A percentile compares a stretch with the other conserved stretches of the same genome.
These are phyloP conservation scores for Aquilaria sinensis DNA, from an alignment of 345 rosid genomes.

Conservation along the genomic window DNA sequence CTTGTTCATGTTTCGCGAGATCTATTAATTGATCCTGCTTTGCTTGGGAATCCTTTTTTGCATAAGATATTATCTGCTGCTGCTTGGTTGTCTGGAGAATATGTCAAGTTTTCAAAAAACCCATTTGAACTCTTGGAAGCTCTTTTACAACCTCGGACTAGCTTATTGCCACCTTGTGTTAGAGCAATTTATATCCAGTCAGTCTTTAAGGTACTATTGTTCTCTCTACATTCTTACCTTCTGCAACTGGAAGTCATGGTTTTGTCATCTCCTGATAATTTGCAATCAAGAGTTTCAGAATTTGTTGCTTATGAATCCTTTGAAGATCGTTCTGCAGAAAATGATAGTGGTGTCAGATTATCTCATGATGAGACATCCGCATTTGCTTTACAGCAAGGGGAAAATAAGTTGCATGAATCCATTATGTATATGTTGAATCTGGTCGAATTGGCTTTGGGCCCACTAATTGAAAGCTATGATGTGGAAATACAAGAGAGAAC, in stretches of 20 bases:
- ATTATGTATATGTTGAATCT: conserved; percentile 42
- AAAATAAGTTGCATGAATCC: conserved; percentile 35
- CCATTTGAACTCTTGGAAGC: conserved; percentile 81
- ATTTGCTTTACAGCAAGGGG: conserved; percentile 22
- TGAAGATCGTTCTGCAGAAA: conserved; percentile 27
- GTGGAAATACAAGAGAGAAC: conserved; percentile 87
- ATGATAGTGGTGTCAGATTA: conserved; percentile 15
- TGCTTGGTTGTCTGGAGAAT: conserved; percentile 94
- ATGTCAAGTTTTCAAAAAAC: conserved; percentile 56
- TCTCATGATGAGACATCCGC: conserved; percentile 18
- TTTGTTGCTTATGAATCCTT: conserved; percentile 21
- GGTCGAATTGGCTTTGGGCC: conserved; percentile 47
- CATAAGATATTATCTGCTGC: conserved; percentile 79
- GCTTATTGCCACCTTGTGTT: conserved; percentile 59
- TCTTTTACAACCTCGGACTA: conserved; percentile 78
- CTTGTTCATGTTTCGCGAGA: conserved; percentile 68
- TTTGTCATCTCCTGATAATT: conserved; percentile 15
- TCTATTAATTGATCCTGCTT: conserved; percentile 91
- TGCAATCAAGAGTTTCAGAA: conserved; percentile 20
- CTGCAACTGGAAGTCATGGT: conserved; percentile 20
- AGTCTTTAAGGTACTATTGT: conserved; percentile 58
- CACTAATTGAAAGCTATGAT: conserved; percentile 48
- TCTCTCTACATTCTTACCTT: conserved; percentile 39
- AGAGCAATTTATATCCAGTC: conserved; percentile 75
- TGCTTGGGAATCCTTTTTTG: conserved; percentile 80